Conservation (phyloP, 2,329 filamentous ascomycete species). For the Calonectria ilicicola region DNA sequence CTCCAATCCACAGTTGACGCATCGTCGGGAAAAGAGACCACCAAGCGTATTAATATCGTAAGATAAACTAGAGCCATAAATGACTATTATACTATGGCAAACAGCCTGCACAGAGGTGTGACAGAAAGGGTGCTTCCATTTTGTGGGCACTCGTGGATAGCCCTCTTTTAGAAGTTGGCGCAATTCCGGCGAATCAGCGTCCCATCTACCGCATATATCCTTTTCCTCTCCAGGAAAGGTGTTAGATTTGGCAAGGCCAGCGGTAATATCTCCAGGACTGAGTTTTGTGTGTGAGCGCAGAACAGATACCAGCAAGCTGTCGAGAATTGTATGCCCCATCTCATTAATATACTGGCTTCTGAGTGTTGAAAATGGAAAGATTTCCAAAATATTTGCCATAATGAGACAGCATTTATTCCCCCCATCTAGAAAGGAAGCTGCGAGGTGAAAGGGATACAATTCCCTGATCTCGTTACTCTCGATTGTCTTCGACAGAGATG, state of each 20-base stretch:
- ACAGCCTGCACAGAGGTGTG: neutral
- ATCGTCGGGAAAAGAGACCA: neutral
- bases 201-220: slow-evolving; percentile 14
- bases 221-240: neutral
- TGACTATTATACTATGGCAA: neutral
- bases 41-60: neutral
- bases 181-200: neutral
- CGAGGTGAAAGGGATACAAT: neutral
- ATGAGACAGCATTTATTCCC: neutral
- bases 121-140: slow-evolving; percentile 13
- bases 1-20: neutral
- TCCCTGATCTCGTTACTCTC: neutral
- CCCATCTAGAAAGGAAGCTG: neutral
- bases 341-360: neutral
- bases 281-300: neutral
- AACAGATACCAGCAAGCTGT: neutral
- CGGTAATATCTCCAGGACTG: neutral
- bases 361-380: fast-evolving
- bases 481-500: too few relatives aligned
- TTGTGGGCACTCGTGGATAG: neutral
- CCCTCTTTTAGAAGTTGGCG: neutral
- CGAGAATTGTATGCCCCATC: neutral
- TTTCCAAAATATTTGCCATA: too few relatives aligned
- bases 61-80: neutral
- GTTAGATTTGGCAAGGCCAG: neutral